Conservation (phyloP, 345 rosid species). For the Noccaea bulbosa region DNA sequence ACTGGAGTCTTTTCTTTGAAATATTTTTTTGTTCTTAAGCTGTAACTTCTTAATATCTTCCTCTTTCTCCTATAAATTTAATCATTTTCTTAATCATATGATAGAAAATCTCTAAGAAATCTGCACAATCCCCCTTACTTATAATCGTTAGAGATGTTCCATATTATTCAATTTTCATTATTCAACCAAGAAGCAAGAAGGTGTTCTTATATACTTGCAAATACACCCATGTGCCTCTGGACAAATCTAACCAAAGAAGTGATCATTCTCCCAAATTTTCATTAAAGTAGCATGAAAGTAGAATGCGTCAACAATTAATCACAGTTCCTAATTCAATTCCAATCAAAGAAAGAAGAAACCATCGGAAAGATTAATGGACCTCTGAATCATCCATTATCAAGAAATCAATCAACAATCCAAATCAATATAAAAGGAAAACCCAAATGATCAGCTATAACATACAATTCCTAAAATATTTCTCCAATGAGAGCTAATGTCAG, state of each 20-base stretch:
- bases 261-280: not conserved
- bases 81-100: too few species aligned
- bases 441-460: not conserved
- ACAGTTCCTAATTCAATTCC: constrained; percentile 16
- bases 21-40: too few species aligned
- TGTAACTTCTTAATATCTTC: not conserved
- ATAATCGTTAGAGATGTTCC: not conserved
- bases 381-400: constrained; percentile 13
- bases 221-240: constrained; percentile 1
- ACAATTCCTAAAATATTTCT: not conserved
- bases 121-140: constrained; percentile 7
- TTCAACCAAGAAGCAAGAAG: constrained; percentile 23
- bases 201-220: not conserved
- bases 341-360: constrained; percentile 2
- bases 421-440: not conserved
- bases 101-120: constrained; percentile 2
- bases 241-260: constrained; percentile 24
- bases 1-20: too few species aligned
- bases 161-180: not conserved
- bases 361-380: constrained; percentile 9
- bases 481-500: not conserved
- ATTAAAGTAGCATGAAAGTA: not conserved
- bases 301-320: not conserved
- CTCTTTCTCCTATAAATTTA: not conserved
- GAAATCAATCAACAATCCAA: constrained; percentile 12